Evolutionary conservation across 2,329 filamentous ascomycete species (phyloP).

Genomic region (Raffaelea arxii): DNA sequence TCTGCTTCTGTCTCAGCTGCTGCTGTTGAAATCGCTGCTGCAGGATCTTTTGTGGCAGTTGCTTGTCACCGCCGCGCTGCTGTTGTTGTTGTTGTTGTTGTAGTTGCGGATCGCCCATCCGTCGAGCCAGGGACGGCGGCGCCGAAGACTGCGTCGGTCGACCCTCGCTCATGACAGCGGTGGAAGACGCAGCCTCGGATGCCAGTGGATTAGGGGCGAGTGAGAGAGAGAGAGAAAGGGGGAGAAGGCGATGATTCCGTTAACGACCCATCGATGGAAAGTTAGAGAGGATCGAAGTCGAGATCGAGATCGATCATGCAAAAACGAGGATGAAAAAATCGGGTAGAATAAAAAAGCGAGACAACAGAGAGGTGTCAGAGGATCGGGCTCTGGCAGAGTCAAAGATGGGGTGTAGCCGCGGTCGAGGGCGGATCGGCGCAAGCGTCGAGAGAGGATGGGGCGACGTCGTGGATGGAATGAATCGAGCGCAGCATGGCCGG

Average conservation of each 20-base stretch:
- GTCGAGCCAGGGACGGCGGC: background rate
- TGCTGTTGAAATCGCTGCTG: background rate
- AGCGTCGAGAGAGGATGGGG: background rate
- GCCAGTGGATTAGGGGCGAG: background rate
- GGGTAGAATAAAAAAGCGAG: background rate
- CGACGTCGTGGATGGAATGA: background rate
- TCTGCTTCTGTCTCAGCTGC: background rate
- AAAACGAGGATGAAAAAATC: background rate
- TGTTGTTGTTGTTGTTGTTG: slow-evolving; percentile 3
- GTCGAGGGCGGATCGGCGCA: background rate
- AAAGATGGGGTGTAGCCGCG: background rate
- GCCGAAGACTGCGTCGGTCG: slow-evolving; percentile 2
- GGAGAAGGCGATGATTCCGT: background rate
- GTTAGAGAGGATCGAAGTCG: background rate
- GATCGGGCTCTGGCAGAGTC: background rate
- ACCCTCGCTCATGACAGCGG: slow-evolving; percentile 8
- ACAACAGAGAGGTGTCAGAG: background rate
- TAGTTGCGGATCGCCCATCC: background rate
- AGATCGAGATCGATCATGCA: background rate
- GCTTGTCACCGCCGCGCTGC: background rate
- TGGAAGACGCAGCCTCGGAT: background rate
- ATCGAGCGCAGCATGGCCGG: background rate
- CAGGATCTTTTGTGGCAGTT: background rate
- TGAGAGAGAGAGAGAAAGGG: background rate
- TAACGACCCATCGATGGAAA: slow-evolving; percentile 3